Base-by-base conservation (phyloP, 495 filamentous ascomycete species). In the Lineolata rhizophorae region DNA sequence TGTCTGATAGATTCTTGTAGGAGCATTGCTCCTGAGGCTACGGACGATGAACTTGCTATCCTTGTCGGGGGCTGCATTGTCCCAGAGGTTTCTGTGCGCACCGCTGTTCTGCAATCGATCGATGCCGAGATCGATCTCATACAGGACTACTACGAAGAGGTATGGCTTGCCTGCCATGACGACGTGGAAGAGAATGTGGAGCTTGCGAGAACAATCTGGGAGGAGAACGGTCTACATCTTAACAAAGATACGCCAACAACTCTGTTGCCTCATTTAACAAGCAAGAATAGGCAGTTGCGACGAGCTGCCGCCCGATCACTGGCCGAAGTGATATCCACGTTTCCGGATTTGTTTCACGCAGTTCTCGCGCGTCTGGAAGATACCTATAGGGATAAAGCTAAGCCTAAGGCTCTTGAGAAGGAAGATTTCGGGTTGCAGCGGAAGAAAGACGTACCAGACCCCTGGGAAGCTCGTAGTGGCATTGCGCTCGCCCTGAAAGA, bases 401-500 rank as follows among this genome's bases (percentile, higher is more conserved):
- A 84, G 48, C 80, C 81, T 4, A 71, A 72, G 30, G 64, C 71
- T 12, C 76, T 78, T 2, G 72, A 81, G 42, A 70, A 78, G 12
- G 90, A 97, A 44, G 75, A 79, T 32, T 95, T 76, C 46, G 87
- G 87, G 30, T 85, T 95, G 83, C 75, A 75, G 2, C 73, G 64
- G 48, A 94, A 90, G 51, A 63, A 68, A 36, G 75, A 94, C 41
- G 58, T 75, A 9, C 57, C 68, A 3, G 90, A 97, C 51, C 77
- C 77, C 2, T 97, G 85, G 83, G 81, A 91, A 46, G 64, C 65
- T 11, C 64, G 87, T 34, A 81, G 84, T 43, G 87, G 87, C 29
- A 70, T 92, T 40, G 85, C 77, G 6, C 56, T 85, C 9, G 76
- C 83, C 11, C 85, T 94, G 54, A 76, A 66, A 49, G 74, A 80